A percentile compares a stretch with the other conserved stretches of the same genome.
Evolutionary conservation across 2,329 filamentous ascomycete species (phyloP).

Genomic region (Aureobasidium lini): DNA sequence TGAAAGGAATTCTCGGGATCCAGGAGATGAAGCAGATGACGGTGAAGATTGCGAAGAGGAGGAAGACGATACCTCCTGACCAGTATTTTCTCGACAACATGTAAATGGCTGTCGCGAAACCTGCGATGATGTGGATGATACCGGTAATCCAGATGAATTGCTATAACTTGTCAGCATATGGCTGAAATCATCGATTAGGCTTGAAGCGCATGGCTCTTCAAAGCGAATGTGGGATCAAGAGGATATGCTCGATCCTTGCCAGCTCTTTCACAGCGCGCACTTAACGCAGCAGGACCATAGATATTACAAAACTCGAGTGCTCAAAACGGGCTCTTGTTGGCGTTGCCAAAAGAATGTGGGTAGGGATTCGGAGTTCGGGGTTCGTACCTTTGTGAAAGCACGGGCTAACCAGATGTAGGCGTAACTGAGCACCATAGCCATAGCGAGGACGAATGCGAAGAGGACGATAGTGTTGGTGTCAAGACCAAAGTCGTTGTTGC

Average conservation of each 20-base stretch:
- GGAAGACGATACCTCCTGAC: slow-evolving; percentile 78
- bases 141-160: slow-evolving; percentile 89
- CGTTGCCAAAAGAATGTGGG: not conserved
- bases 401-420: slow-evolving; percentile 70
- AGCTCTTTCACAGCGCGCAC: not conserved
- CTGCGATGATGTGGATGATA: slow-evolving; percentile 77
- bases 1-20: slow-evolving; percentile 87
- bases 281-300: not conserved
- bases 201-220: not conserved
- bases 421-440: slow-evolving; percentile 68
- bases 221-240: too few relatives aligned
- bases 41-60: slow-evolving; percentile 73
- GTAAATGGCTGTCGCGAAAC: slow-evolving; percentile 78
- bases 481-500: slow-evolving; percentile 58
- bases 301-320: too few relatives aligned
- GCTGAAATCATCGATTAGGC: not conserved
- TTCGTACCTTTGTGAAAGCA: slow-evolving; percentile 42
- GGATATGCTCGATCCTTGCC: too few relatives aligned
- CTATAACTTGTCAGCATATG: slow-evolving; percentile 40
- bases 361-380: not conserved
- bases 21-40: slow-evolving; percentile 80
- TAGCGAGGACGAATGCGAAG: slow-evolving; percentile 68
- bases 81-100: slow-evolving; percentile 73
- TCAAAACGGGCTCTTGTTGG: too few relatives aligned
- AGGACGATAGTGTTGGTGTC: slow-evolving; percentile 80